phyloP scores from a whole-genome alignment of 805 yeast species.

The Schwanniomyces vanrijiae region DNA sequence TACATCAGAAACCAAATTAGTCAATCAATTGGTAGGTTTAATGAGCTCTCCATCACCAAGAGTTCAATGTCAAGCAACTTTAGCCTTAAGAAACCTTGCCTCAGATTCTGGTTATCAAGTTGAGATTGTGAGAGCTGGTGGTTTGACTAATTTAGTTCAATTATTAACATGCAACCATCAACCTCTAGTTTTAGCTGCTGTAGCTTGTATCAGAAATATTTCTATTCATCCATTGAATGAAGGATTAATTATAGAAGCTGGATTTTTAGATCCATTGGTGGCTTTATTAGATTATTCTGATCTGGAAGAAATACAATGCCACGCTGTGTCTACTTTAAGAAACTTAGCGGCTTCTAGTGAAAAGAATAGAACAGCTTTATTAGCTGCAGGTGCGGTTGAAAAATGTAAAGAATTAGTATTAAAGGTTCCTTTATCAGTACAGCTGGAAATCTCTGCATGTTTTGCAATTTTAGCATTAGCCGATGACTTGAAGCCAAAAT shows the following conservation, averaged over 20 bases:
- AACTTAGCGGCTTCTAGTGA: constrained; percentile 95
- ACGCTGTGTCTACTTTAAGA: constrained; percentile 93
- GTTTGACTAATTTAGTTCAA: constrained; percentile 89
- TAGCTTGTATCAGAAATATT: constrained; percentile 96
- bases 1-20: constrained; percentile 89
- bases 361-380: constrained; percentile 84
- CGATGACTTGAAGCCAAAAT: constrained; percentile 84
- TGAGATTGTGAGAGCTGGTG: constrained; percentile 94
- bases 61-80: constrained; percentile 97
- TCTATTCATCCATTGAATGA: constrained; percentile 97
- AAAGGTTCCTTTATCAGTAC: constrained; percentile 85
- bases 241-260: constrained; percentile 93
- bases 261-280: constrained; percentile 89
- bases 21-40: constrained; percentile 78
- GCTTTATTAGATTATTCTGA: constrained; percentile 78
- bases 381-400: constrained; percentile 93
- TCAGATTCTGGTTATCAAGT: constrained; percentile 94
- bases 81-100: constrained; percentile 93
- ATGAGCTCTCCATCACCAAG: constrained; percentile 94
- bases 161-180: constrained; percentile 86
- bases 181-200: constrained; percentile 92
- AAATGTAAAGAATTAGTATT: constrained; percentile 88
- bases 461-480: constrained; percentile 96
- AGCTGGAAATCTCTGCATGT: constrained; percentile 95
- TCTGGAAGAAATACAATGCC: constrained; percentile 96